Evolutionary conservation across 164 flowering plant species (phyloP), one percentile per base, ranked within the genome.

Genomic region (Magnolia kwangsiensis): DNA sequence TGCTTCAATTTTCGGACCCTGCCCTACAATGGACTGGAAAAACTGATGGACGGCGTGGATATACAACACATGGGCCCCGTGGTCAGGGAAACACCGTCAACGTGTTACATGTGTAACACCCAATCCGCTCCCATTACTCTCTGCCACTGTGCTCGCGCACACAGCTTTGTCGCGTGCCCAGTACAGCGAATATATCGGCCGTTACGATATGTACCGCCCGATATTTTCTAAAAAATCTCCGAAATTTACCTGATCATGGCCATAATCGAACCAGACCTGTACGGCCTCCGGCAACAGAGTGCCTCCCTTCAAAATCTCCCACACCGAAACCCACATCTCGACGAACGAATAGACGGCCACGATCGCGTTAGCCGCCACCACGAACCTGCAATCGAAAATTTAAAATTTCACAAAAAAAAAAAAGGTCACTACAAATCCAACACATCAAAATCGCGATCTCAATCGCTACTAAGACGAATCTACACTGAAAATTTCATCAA

Each of bases 191-290:
- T 55, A 55, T 55, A 55, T 55, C 61, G 61, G 61, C 61, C 61
- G 61, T 8, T 55, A 55, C 61, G 61, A 55, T 11, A 55, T 10
- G 61, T 10, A 55, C 11, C 61, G 11, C 61, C 61, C 61, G 61
- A 55, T 55, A 55, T 55, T 16, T 55, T 16, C 16, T 37, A 37
- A 37, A 37, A 37, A 37, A 2, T 37, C 6, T 0, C 45, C 19
- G 27, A n/a, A 20, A 64, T 5, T 21, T 50, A 90, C 98, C 94
- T 92, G 98, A 81, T 94, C 98, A 70, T 94, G 98, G 76, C 94
- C 87, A 87, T 91, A 91, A 77, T 92, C 98, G 82, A 94, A 94
- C 98, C 98, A 94, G 77, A 94, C 89, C 69, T 92, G 98, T 0
- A 89, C 13, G 70, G 76, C 65, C 75, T 92, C 97, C 1, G 97